Base-by-base conservation (phyloP, 768 basidiomycete genomes). In the Tylopilus balloui region DNA sequence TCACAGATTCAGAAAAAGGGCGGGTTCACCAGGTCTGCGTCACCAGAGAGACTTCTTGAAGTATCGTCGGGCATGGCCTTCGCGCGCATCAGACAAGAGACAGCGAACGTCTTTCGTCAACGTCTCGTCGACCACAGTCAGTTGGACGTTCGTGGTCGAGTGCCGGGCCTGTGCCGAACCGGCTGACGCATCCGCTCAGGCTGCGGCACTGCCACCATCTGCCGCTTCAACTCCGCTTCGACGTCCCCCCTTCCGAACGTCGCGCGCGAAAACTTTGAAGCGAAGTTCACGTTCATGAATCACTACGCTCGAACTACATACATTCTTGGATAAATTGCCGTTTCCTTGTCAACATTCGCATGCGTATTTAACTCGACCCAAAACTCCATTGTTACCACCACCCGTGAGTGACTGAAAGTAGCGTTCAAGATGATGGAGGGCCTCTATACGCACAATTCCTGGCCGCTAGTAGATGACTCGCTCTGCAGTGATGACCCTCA, bases 21-120 rank as follows among this genome's bases (percentile, higher is more conserved):
- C 40, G 45, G 35, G 45, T 44, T 32, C 47, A 66, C 65, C 4
- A 78, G 75, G 62, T 86, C 85, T 53, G 76, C 49, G 46, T 85
- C 83, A 47, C 72, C 75, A 24, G 85, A 87, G 13, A 79, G 66
- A 61, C 85, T 87, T 56, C 85, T 84, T 36, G 71, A 69, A 60
- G 67, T 73, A 55, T 68, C 69, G 61, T 73, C 71, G 34, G 76
- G 73, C 81, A 84, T 83, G 58, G 56, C 53, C 24, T 10, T 34
- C 34, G 15, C 6, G 34, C 17, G 9, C 17, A n/a, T 17, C 34
- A 32, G 31, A 32, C 31, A 17, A 17, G n/a, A 17, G n/a, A 34
- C n/a, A 34, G 7, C 15, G 32, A 17, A 15, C 15, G 34, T 17
- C 34, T 34, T 3, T 34, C n/a, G 39, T 40, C 15, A 28, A 13